These are phyloP conservation scores for Calonectria pauciramosa DNA, from an alignment of 2,329 filamentous ascomycete species.

Conservation along the genomic window DNA sequence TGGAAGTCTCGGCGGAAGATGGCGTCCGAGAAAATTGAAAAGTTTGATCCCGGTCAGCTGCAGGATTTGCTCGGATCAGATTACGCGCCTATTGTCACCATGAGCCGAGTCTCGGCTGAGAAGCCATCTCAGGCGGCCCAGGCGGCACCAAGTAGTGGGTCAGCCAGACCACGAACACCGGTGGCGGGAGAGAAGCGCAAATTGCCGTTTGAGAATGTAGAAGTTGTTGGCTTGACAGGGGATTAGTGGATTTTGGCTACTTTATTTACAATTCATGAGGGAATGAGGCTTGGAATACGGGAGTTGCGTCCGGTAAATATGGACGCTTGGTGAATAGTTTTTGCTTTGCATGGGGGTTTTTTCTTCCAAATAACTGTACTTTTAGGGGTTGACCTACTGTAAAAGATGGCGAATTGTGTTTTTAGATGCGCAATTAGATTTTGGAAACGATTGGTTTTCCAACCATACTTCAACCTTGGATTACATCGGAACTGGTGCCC, in stretches of 20 bases:
- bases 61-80: background rate
- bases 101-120: background rate
- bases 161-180: background rate
- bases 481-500: background rate
- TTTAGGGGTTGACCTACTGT: background rate
- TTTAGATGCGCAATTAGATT: background rate
- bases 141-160: background rate
- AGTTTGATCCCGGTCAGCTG: background rate
- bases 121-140: background rate
- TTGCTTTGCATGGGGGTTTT: background rate
- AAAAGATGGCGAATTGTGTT: background rate
- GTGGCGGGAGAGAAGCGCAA: background rate
- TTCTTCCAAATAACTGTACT: background rate
- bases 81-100: background rate
- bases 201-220: background rate
- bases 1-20: background rate
- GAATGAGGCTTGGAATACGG: background rate
- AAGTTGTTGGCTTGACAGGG: background rate
- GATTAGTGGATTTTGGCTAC: background rate
- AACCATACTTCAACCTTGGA: background rate
- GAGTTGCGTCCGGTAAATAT: background rate
- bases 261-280: background rate
- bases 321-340: background rate
- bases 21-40: background rate
- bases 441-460: background rate